Evolutionary conservation across 2,329 filamentous ascomycete species (phyloP).

Genomic region (Aspergillus sergii): DNA sequence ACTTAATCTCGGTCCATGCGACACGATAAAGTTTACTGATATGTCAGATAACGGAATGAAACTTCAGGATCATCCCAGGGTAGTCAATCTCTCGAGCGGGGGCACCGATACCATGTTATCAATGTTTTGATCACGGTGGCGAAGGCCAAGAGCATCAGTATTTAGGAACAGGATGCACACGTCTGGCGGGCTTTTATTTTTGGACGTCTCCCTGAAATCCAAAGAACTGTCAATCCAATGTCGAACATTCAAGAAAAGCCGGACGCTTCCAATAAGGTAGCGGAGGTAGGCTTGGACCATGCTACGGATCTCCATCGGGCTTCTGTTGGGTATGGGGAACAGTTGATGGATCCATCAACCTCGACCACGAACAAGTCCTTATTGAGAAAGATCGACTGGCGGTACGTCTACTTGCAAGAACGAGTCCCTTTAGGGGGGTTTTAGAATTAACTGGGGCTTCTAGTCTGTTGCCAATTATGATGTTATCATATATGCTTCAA

Average conservation of each 20-base stretch:
- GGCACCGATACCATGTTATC: background rate
- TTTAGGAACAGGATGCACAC: background rate
- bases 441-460: background rate
- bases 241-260: background rate
- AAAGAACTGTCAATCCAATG: background rate
- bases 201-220: background rate
- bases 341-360: background rate
- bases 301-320: background rate
- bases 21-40: background rate
- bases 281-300: background rate
- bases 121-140: background rate
- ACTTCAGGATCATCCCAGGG: background rate
- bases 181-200: background rate
- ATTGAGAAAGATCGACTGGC: background rate
- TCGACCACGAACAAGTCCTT: background rate
- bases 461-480: constrained; percentile 13
- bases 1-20: background rate
- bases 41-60: background rate
- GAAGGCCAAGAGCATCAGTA: background rate
- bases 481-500: constrained; percentile 15
- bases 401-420: background rate
- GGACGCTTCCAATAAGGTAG: background rate
- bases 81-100: background rate
- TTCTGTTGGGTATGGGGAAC: background rate
- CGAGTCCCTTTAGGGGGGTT: background rate